Percentiles rank a stretch among this genome's conserved stretches.
Evolutionary conservation across 352 stramenopile species (phyloP).

Genomic region (Thraustotheca clavata): DNA sequence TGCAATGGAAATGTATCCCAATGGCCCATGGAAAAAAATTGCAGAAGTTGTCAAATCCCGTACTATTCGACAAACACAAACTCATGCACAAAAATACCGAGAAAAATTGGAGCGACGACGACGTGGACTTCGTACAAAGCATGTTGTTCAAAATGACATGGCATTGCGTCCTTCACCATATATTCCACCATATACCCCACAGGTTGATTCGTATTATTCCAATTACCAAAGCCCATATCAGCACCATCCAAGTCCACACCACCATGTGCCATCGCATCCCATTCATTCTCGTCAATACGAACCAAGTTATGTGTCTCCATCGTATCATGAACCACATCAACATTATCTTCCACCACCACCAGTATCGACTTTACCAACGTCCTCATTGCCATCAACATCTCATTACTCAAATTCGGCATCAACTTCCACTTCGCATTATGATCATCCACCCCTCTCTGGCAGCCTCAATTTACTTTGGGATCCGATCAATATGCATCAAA

Average conservation of each 20-base stretch:
- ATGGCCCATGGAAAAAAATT: conserved; percentile 21
- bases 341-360: not conserved
- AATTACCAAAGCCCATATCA: not conserved
- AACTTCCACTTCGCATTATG: not conserved
- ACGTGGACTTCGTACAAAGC: conserved; percentile 10
- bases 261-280: not conserved
- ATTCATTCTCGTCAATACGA: not conserved
- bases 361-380: too few relatives aligned
- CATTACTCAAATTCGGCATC: not conserved
- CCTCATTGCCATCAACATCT: not conserved
- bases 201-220: conserved; percentile 3
- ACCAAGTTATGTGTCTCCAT: not conserved
- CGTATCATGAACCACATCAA: not conserved
- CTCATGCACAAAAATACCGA: conserved; percentile 21
- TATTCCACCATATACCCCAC: conserved; percentile 3
- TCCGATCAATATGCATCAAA: not conserved
- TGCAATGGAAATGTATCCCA: conserved; percentile 17
- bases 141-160: conserved; percentile 4
- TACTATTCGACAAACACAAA: conserved; percentile 22
- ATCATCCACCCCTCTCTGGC: not conserved
- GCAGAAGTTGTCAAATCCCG: conserved; percentile 18
- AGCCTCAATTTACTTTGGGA: conserved; percentile 4
- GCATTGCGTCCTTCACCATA: conserved; percentile 2
- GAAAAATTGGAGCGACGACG: conserved; percentile 18
- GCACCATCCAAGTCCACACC: not conserved